Evolutionary conservation across 345 rosid species (phyloP).

Genomic region (Eucalyptus coolabah): DNA sequence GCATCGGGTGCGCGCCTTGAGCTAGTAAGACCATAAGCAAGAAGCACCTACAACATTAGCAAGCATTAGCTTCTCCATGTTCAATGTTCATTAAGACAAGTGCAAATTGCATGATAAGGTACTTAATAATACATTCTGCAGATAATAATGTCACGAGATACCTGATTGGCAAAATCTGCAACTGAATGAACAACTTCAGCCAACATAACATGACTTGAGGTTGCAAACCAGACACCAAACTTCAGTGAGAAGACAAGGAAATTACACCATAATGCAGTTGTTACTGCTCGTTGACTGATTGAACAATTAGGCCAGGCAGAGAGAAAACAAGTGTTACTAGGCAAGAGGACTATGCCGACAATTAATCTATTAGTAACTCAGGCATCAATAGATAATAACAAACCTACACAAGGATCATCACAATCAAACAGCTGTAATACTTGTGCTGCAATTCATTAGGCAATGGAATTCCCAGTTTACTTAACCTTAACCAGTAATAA

Average conservation of each 20-base stretch:
- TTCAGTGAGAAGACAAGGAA: constrained; percentile 94
- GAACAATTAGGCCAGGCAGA: neutral
- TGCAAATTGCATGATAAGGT: neutral
- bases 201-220: constrained; percentile 94
- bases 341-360: neutral
- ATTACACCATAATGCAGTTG: constrained; percentile 94
- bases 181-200: constrained; percentile 94
- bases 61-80: constrained; percentile 25
- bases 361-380: neutral
- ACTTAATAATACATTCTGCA: neutral
- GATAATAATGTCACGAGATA: neutral
- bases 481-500: neutral
- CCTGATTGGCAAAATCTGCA: constrained; percentile 99
- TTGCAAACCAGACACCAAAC: constrained; percentile 82
- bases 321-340: neutral
- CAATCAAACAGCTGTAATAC: neutral
- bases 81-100: neutral
- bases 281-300: constrained; percentile 90
- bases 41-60: constrained; percentile 64
- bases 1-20: constrained; percentile 99
- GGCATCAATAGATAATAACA: neutral
- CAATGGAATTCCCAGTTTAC: neutral
- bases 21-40: constrained; percentile 94
- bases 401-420: neutral
- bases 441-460: neutral